These are phyloP conservation scores for Globisporangium splendens DNA, from an alignment of 352 stramenopile species.

Conservation along the genomic window DNA sequence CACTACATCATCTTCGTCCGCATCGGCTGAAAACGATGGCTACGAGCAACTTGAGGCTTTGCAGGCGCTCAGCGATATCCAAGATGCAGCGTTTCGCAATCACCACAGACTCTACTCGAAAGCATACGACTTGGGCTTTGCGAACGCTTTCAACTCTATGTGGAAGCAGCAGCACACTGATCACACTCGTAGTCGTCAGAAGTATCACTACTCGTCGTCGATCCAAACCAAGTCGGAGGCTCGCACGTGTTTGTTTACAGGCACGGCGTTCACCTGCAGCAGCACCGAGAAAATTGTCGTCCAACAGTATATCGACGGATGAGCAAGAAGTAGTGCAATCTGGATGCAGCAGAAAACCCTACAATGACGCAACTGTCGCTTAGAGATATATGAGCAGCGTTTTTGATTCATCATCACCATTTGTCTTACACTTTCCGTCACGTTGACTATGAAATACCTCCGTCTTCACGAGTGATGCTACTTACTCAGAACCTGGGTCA, in stretches of 20 bases:
- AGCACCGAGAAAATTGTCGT: slow-evolving; percentile 1
- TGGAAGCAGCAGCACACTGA: not conserved
- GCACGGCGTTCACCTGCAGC: slow-evolving; percentile 8
- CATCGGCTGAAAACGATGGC: not conserved
- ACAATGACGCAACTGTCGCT: not conserved
- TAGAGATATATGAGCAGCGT: no score
- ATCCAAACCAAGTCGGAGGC: slow-evolving; percentile 2
- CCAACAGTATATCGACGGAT: no score
- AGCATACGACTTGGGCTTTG: no score
- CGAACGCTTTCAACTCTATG: no score
- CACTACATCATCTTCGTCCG: not conserved
- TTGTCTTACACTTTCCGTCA: no score
- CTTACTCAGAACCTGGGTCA: slow-evolving; percentile 8
- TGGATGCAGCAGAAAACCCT: not conserved
- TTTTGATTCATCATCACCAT: no score
- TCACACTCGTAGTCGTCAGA: not conserved
- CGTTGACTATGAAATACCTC: no score
- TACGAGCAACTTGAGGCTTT: not conserved
- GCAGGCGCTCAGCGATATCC: not conserved
- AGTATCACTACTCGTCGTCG: not conserved
- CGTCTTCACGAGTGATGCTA: no score
- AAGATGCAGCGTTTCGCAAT: not conserved
- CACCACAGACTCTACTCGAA: no score
- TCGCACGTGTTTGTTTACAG: slow-evolving; percentile 1
- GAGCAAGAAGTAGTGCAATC: no score